Conservation (phyloP, 2,329 filamentous ascomycete species). For the Colletotrichum sp. region DNA sequence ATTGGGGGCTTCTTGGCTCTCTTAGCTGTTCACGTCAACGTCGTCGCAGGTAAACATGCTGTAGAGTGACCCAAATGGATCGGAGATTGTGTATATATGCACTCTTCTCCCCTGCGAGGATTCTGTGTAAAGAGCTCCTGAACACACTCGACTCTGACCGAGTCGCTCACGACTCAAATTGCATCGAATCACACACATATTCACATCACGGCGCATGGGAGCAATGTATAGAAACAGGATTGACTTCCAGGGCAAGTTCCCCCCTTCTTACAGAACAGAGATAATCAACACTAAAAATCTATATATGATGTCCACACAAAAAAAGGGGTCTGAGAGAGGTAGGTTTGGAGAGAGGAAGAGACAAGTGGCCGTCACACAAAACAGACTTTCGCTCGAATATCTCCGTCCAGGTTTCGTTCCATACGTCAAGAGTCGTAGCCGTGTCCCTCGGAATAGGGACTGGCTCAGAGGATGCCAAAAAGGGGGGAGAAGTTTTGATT, state of each 20-base stretch:
- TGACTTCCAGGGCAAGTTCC: conserved; percentile 1
- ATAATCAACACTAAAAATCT: conserved; percentile 19
- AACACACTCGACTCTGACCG: not conserved
- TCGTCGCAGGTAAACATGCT: not conserved
- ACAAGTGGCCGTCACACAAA: conserved; percentile 8
- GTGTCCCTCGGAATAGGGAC: not conserved
- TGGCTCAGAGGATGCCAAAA: not conserved
- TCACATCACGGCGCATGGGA: not conserved
- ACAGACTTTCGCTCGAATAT: conserved; percentile 15
- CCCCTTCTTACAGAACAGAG: conserved; percentile 14
- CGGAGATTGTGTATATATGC: conserved; percentile 17
- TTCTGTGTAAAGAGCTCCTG: not conserved
- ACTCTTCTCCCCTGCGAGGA: not conserved
- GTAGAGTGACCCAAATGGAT: not conserved
- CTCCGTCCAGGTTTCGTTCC: conserved; percentile 11
- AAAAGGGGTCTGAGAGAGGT: not conserved
- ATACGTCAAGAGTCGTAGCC: conserved; percentile 8
- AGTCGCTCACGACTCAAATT: not conserved
- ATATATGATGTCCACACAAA: conserved; percentile 14
- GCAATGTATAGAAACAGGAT: not conserved
- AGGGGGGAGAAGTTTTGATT: conserved; percentile 10
- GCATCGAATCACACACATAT: not conserved
- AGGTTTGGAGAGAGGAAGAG: not conserved
- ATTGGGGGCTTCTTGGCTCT: not conserved
- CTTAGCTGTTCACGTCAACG: not conserved